phyloP scores from a whole-genome alignment of 257 asterid species.

The Verbena officinalis region DNA sequence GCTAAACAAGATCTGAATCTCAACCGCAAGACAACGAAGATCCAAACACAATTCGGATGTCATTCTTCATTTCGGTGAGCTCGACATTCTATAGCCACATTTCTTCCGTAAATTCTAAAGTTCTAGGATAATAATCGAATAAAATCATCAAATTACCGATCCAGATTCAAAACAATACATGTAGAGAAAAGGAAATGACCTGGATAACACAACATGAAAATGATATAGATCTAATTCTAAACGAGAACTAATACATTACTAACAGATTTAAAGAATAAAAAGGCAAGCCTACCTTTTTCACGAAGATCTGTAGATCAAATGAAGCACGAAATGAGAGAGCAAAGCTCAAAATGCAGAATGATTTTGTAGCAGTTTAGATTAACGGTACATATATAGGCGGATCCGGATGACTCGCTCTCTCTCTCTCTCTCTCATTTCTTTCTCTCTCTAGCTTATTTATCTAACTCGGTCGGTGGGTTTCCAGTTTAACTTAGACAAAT shows the following conservation, averaged over 20 bases:
- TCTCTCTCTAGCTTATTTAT: slow-evolving; percentile 11
- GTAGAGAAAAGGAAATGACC: not conserved
- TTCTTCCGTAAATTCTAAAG: not conserved
- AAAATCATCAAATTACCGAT: no score
- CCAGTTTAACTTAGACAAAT: not conserved
- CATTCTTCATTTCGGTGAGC: not conserved
- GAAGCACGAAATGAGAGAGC: not conserved
- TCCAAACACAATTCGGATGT: not conserved
- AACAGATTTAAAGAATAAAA: slow-evolving; percentile 24
- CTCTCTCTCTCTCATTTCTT: not conserved
- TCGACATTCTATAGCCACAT: not conserved
- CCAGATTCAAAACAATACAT: not conserved
- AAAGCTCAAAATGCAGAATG: slow-evolving; percentile 25
- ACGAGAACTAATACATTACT: not conserved
- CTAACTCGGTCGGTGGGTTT: slow-evolving; percentile 20
- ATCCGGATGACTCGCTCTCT: slow-evolving; percentile 30
- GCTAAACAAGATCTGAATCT: slow-evolving; percentile 29
- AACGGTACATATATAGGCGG: slow-evolving; percentile 34
- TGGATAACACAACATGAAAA: not conserved
- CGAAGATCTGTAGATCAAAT: slow-evolving; percentile 7
- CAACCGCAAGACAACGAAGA: slow-evolving; percentile 17
- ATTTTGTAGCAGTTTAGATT: not conserved
- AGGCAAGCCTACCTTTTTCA: slow-evolving; percentile 25
- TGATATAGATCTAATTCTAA: slow-evolving; percentile 33
- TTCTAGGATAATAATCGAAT: not conserved